Conservation (phyloP, 805 yeast species). For the Zygosaccharomyces lentus region DNA sequence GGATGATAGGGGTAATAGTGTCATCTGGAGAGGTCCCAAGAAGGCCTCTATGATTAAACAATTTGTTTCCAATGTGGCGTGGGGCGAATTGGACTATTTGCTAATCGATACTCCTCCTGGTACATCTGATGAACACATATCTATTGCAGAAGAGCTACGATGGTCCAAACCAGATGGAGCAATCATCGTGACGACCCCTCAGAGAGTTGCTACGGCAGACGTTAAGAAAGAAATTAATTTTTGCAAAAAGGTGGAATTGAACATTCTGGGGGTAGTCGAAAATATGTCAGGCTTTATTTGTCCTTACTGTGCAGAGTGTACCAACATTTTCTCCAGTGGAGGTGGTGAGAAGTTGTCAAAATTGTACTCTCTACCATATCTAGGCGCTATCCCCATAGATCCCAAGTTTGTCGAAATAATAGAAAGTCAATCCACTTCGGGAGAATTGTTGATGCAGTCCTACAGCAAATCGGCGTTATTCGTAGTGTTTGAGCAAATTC, state of each 20-base stretch:
- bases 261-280: slow-evolving; percentile 81
- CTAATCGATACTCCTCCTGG: slow-evolving; percentile 98
- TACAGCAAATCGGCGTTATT: slow-evolving; percentile 35
- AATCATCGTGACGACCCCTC: slow-evolving; percentile 94
- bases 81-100: slow-evolving; percentile 77
- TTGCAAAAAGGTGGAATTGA: slow-evolving; percentile 78
- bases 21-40: slow-evolving; percentile 98
- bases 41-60: slow-evolving; percentile 97
- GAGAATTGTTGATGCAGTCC: slow-evolving; percentile 33
- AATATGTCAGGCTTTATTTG: slow-evolving; percentile 97
- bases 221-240: slow-evolving; percentile 92
- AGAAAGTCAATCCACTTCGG: slow-evolving; percentile 47
- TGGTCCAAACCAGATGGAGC: slow-evolving; percentile 81
- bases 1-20: slow-evolving; percentile 79
- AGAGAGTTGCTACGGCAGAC: slow-evolving; percentile 86
- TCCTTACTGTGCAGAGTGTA: slow-evolving; percentile 88
- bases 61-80: slow-evolving; percentile 81
- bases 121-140: slow-evolving; percentile 95
- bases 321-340: slow-evolving; percentile 87
- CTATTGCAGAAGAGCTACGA: slow-evolving; percentile 86
- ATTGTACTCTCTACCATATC: slow-evolving; percentile 55
- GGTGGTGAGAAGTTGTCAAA: slow-evolving; percentile 79
- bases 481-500: slow-evolving; percentile 45
- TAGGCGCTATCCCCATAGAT: slow-evolving; percentile 91
- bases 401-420: slow-evolving; percentile 84